These are phyloP conservation scores for Mycena polygramma DNA, from an alignment of 768 basidiomycete species.

Conservation along the genomic window DNA sequence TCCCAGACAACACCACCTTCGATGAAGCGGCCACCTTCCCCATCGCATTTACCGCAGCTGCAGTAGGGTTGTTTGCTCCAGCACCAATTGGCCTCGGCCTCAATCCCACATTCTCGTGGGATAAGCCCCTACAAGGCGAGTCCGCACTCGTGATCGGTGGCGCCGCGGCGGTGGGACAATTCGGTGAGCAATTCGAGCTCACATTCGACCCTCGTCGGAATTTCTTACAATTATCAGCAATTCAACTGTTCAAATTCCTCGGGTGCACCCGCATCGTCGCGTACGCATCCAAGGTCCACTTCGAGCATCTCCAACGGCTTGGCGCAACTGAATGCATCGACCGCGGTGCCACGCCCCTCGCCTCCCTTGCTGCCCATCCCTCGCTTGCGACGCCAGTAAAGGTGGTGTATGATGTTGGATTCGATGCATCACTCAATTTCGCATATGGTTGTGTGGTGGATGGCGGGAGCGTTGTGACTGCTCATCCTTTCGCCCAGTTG, in stretches of 20 bases:
- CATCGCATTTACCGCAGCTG: constrained; percentile 30
- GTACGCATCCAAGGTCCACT: constrained; percentile 51
- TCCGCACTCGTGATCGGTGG: constrained; percentile 35
- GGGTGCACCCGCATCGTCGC: constrained; percentile 54
- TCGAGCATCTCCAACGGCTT: constrained; percentile 49
- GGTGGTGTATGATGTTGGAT: constrained; percentile 16
- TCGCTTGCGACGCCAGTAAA: constrained; percentile 7
- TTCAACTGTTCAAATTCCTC: constrained; percentile 56
- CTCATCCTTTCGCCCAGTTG: not conserved
- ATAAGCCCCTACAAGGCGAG: constrained; percentile 31
- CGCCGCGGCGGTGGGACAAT: constrained; percentile 32
- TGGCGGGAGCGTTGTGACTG: constrained; percentile 15
- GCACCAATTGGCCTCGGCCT: constrained; percentile 33
- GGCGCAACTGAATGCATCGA: constrained; percentile 53
- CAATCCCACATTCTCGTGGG: constrained; percentile 34
- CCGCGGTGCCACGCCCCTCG: constrained; percentile 10
- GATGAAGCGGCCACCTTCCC: constrained; percentile 35
- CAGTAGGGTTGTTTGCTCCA: constrained; percentile 33
- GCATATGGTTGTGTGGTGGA: constrained; percentile 20
- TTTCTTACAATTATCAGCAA: constrained; percentile 39
- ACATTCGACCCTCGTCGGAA: not conserved
- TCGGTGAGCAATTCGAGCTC: constrained; percentile 32
- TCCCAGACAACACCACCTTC: constrained; percentile 10
- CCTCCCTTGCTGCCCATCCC: not conserved
- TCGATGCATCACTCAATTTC: not conserved